phyloP scores from a whole-genome alignment of 139 green algal species.

The Tetraselmis chui region DNA sequence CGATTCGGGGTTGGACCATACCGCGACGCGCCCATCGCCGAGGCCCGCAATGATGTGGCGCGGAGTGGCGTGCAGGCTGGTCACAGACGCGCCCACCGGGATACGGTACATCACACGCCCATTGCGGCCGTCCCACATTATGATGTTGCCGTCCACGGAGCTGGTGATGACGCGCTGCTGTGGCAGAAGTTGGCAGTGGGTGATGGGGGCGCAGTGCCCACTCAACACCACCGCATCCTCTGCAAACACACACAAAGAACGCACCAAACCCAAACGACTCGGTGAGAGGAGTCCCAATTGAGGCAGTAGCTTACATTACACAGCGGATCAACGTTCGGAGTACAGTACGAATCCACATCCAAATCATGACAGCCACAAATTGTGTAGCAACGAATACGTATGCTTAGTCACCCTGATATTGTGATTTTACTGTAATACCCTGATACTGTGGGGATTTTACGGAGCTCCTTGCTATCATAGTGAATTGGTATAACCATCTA shows the following conservation, averaged over 20 bases:
- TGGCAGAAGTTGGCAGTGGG: not conserved
- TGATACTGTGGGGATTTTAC: no score
- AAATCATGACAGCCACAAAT: no score
- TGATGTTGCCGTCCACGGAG: not conserved
- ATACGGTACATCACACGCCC: not conserved
- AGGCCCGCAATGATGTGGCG: not conserved
- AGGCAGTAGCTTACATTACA: no score
- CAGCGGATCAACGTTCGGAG: no score
- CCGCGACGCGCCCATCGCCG: not conserved
- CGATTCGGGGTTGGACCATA: not conserved
- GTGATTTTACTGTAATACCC: no score
- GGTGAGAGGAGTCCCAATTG: no score
- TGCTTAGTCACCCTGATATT: no score
- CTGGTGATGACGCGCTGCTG: not conserved
- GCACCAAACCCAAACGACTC: no score
- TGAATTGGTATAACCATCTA: no score
- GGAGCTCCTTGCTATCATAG: no score
- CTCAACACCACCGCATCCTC: not conserved
- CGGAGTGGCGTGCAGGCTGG: not conserved
- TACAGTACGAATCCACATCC: no score
- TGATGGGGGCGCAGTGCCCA: not conserved
- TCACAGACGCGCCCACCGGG: not conserved
- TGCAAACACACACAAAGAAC: not conserved
- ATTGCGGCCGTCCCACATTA: not conserved
- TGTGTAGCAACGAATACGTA: no score